Evolutionary conservation across 208 protist species (phyloP), one percentile per base, ranked within the genome.

Genomic region (Blechomonas ayalai): DNA sequence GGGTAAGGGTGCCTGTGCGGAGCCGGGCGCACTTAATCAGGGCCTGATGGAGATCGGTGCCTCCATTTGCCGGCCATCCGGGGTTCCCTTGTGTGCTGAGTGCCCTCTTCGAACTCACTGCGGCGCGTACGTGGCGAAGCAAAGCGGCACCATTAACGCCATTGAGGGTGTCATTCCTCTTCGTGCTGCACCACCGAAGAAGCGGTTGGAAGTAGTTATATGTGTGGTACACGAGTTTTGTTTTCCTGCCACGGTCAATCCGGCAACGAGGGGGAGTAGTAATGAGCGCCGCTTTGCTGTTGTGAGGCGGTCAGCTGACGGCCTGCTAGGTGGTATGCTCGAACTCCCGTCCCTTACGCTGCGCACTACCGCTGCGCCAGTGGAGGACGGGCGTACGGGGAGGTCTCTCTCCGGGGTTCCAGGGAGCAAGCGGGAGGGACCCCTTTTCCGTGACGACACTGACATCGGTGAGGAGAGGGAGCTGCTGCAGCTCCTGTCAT

Each of bases 11-110:
- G 47, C 34, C 20, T 43, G 42, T 45, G 41, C 23, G 13, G 46
- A 74, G 18, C 78, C 81, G 2, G 76, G 79, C 13, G 69, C 67
- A 1, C 42, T 90, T 39, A 97, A 95, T 56, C 90, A 97, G 56
- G 85, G 90, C 3, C 44, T 97, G 8, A 97, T 97, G 87, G 90
- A 97, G 47, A 19, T 97, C n/a, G 94, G 93, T 19, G 72, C 79
- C 15, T 49, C 63, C 0, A 59, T 97, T 2, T 97, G 92, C 57
- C 81, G 71, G 3, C 90, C 92, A 4, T 52, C 44, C 22, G 79
- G 69, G 5, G 48, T 58, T 15, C 81, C 84, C 8, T 45, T 85
- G 19, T 95, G 91, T 56, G 53, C 22, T 9, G 27, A 60, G 28
- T 95, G 86, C 48, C 88, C 86, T 4, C 24, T 96, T 16, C 57